phyloP scores from a whole-genome alignment of 2,329 filamentous ascomycete genomes.

The Aspergillus terreus region DNA sequence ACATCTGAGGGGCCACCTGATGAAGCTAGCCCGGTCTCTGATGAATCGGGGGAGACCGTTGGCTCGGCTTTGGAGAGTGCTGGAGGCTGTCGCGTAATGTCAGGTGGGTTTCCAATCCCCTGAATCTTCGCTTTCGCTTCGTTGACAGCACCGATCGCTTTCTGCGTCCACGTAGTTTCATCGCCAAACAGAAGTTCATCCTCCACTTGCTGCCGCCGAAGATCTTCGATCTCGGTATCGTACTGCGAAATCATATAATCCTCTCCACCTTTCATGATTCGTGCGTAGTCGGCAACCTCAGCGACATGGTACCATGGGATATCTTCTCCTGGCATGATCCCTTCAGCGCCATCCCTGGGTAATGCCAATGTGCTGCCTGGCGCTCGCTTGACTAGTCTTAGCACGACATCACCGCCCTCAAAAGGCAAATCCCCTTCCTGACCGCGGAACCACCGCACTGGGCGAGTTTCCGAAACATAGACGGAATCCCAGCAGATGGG shows the following conservation, averaged over 20 bases:
- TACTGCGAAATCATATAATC: conserved; percentile 83
- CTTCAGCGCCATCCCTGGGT: conserved; percentile 75
- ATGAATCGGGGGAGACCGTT: background rate
- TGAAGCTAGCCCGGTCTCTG: background rate
- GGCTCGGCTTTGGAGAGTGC: conserved; percentile 34
- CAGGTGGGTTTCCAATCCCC: conserved; percentile 64
- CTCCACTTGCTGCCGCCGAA: conserved; percentile 75
- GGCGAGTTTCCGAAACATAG: conserved; percentile 84
- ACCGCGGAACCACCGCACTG: conserved; percentile 85
- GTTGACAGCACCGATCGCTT: conserved; percentile 70
- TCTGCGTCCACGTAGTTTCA: conserved; percentile 87
- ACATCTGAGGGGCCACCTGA: conserved; percentile 6
- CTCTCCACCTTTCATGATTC: conserved; percentile 90
- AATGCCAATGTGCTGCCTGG: conserved; percentile 81
- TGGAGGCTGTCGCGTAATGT: conserved; percentile 46
- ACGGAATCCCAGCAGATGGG: conserved; percentile 92
- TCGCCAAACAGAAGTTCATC: conserved; percentile 91
- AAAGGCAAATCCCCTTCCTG: conserved; percentile 78
- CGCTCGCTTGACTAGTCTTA: conserved; percentile 78
- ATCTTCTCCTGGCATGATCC: conserved; percentile 65
- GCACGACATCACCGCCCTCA: conserved; percentile 83
- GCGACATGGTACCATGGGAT: conserved; percentile 94
- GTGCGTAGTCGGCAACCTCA: conserved; percentile 89
- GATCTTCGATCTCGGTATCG: conserved; percentile 70
- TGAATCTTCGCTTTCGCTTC: conserved; percentile 72